phyloP scores from a whole-genome alignment of 75 land plant genomes.

The Cryptomeria japonica region DNA sequence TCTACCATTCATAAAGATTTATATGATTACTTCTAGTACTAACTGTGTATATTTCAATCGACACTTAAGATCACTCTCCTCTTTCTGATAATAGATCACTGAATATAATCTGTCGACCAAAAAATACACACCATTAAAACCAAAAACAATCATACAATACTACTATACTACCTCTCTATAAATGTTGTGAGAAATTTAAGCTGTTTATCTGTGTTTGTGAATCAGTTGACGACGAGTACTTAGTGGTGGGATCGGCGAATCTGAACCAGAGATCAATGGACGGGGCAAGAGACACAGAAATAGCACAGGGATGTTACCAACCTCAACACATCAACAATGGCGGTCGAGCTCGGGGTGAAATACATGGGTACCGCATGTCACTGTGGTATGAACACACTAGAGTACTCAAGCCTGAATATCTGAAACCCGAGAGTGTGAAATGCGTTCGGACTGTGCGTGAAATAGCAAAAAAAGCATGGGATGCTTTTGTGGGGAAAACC shows the following conservation, averaged over 20 bases:
- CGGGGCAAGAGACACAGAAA: constrained; percentile 61
- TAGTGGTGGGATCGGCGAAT: constrained; percentile 61
- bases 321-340: constrained; percentile 31
- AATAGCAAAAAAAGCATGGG: constrained; percentile 36
- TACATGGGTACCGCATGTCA: constrained; percentile 51
- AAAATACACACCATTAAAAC: no score
- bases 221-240: constrained; percentile 50
- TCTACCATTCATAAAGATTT: no score
- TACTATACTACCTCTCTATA: no score
- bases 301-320: constrained; percentile 61
- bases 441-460: constrained; percentile 34
- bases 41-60: no score
- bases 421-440: constrained; percentile 32
- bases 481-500: constrained; percentile 24
- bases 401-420: constrained; percentile 15
- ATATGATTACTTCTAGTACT: no score
- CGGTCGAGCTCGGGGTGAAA: constrained; percentile 27
- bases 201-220: not conserved
- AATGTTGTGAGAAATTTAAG: no score
- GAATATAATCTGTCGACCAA: no score
- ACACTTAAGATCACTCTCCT: no score
- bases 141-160: no score
- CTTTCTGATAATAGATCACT: no score
- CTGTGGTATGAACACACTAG: constrained; percentile 54
- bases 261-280: constrained; percentile 67